Evolutionary conservation across 1,139 yeast species (phyloP), one percentile per base, ranked within the genome.

Genomic region (Meyerozyma smithsonii): DNA sequence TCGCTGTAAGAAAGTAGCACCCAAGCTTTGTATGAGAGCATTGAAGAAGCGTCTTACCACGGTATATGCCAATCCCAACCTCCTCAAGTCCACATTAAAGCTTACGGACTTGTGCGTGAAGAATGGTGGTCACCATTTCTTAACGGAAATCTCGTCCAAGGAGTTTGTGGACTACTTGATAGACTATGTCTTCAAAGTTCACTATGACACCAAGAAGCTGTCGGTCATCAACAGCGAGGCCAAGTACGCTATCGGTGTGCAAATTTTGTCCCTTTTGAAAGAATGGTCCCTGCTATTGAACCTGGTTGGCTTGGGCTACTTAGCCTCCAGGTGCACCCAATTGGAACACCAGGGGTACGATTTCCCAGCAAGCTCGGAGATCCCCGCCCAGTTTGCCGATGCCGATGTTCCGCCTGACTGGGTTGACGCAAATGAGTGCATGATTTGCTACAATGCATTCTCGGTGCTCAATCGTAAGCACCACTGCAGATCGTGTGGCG

Each of bases 401-500:
- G 78, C 96, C 1, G 85, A 82, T 45, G 90, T 92, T 4, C 97
- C 99, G 3, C 98, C 98, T 0, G 97, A 90, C 52, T 92, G 99
- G 99, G 82, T 86, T 18, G 98, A 94, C 55, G 83, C 89, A 14
- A 96, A 89, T 53, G 88, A 87, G 10, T 92, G 99, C 59, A 90
- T 94, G 97, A 81, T 87, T 43, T 88, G 97, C 52, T 89, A 95
- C 40, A 79, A 74, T 28, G 68, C 83, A 11, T 92, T 92, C 54
- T 72, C 94, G 2, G 76, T 90, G 61, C 69, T 90, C 48, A 89
- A 87, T 58, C 73, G 99, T 53, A 89, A 92, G 57, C 99, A 92
- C 59, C 98, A 92, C 62, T 92, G 98, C 58, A 74, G 98, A 41
- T 85, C 95, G 39, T 92, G 99, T 63, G 99, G 99, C 19, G 97